Evolutionary conservation across 1,139 yeast species (phyloP).

Genomic region (Arxiozyma bovina): DNA sequence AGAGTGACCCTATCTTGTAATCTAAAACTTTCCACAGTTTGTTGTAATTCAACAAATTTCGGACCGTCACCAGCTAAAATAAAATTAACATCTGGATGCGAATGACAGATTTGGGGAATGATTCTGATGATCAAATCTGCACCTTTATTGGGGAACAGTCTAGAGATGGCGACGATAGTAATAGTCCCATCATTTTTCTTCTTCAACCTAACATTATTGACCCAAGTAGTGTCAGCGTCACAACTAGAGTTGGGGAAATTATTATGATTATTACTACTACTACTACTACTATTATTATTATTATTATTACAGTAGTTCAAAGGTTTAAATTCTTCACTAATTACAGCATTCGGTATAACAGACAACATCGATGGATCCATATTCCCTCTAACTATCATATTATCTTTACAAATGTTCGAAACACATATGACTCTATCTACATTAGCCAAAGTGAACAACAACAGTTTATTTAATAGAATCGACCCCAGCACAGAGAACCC

Average conservation of each 20-base stretch:
- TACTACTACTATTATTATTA: no score
- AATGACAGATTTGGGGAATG: constrained; percentile 71
- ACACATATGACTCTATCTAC: constrained; percentile 92
- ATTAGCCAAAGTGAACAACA: constrained; percentile 77
- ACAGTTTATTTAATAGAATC: constrained; percentile 74
- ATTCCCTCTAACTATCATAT: constrained; percentile 80
- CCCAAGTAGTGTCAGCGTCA: background rate
- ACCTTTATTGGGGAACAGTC: constrained; percentile 94
- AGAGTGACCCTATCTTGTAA: constrained; percentile 82
- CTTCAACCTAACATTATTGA: constrained; percentile 1
- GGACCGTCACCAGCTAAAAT: constrained; percentile 97
- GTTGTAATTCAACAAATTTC: constrained; percentile 83
- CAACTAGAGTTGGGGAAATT: no score
- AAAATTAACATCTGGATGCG: constrained; percentile 59
- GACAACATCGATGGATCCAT: constrained; percentile 70
- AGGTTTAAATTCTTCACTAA: constrained; percentile 74
- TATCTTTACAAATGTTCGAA: constrained; percentile 93
- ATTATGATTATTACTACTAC: no score
- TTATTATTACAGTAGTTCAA: background rate
- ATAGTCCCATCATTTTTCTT: constrained; percentile 32
- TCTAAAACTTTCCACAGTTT: constrained; percentile 82
- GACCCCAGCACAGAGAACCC: constrained; percentile 86
- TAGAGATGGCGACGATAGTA: constrained; percentile 83
- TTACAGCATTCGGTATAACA: constrained; percentile 94
- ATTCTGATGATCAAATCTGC: constrained; percentile 80